Percentiles rank a stretch among this genome's conserved stretches.
Conservation (phyloP, 169 alveolate species). For the Plasmodium yoelii region DNA sequence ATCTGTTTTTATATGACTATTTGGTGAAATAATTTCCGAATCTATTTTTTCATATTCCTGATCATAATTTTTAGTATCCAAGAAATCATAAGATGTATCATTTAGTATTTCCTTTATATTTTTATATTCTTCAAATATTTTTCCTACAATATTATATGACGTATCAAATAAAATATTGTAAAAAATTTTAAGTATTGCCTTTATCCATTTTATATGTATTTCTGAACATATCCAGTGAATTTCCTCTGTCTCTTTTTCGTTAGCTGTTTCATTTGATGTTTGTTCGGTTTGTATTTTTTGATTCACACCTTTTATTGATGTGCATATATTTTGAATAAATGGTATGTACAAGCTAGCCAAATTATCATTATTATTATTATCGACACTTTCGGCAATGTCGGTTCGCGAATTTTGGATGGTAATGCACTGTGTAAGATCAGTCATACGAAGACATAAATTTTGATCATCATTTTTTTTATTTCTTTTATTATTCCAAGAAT, state of each 20-base stretch:
- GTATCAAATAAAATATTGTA: conserved; percentile 49
- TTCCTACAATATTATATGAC: conserved; percentile 57
- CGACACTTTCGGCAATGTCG: neutral
- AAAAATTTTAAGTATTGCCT: conserved; percentile 44
- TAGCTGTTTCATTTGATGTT: too few relatives aligned
- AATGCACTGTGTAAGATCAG: conserved; percentile 3
- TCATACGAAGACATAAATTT: neutral
- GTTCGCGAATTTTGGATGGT: neutral
- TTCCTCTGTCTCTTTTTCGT: neutral
- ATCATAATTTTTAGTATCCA: neutral
- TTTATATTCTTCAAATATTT: conserved; percentile 38
- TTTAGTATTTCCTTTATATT: conserved; percentile 52
- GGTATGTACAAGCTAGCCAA: neutral
- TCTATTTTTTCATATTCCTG: too few relatives aligned
- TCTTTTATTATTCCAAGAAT: conserved; percentile 54
- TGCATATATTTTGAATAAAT: conserved; percentile 24
- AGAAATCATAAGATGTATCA: conserved; percentile 23
- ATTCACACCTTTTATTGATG: conserved; percentile 18
- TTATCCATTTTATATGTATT: conserved; percentile 47
- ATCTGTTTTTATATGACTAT: too few relatives aligned
- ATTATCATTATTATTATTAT: neutral
- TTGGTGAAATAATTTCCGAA: too few relatives aligned
- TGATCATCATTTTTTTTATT: conserved; percentile 26
- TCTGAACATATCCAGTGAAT: conserved; percentile 13
- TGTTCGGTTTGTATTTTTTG: too few relatives aligned